phyloP scores from a whole-genome alignment of 2,329 filamentous ascomycete species.

The Aspergillus japonicus region DNA sequence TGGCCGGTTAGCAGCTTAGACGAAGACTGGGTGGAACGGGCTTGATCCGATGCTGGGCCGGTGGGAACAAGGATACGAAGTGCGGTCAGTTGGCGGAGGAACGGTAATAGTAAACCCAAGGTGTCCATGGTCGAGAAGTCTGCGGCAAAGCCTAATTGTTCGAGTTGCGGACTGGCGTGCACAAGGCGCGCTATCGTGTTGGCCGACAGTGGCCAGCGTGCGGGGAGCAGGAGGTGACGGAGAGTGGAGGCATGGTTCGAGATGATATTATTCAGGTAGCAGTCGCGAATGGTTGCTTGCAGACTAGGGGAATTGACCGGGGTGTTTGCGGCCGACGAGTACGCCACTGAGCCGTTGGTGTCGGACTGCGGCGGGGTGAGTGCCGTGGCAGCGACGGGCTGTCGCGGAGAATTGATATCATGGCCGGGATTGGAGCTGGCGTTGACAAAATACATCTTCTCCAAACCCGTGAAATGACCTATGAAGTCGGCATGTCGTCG shows the following conservation, averaged over 20 bases:
- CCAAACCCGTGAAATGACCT: constrained; percentile 43
- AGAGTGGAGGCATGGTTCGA: constrained; percentile 52
- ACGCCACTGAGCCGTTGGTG: constrained; percentile 18
- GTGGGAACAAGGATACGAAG: constrained; percentile 43
- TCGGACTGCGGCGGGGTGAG: constrained; percentile 32
- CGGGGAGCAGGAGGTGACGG: constrained; percentile 56
- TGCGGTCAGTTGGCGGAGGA: constrained; percentile 41
- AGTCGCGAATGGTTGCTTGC: constrained; percentile 38
- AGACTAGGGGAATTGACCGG: constrained; percentile 25
- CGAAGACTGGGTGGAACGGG: background rate
- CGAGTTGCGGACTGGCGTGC: constrained; percentile 56
- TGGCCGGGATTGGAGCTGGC: constrained; percentile 31
- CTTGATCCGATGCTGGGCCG: constrained; percentile 10
- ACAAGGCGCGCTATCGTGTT: constrained; percentile 52
- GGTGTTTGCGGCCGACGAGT: constrained; percentile 26
- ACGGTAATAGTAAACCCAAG: constrained; percentile 40
- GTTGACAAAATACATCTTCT: constrained; percentile 55
- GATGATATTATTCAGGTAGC: constrained; percentile 54
- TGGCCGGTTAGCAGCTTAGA: background rate
- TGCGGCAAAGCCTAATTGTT: constrained; percentile 57
- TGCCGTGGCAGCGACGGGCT: constrained; percentile 17
- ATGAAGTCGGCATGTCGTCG: constrained; percentile 47
- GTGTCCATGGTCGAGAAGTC: constrained; percentile 42
- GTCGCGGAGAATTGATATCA: constrained; percentile 33
- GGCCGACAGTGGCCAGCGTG: constrained; percentile 54